These are phyloP conservation scores for Crithidia acanthocephali DNA, from an alignment of 208 protist genomes.

Conservation along the genomic window DNA sequence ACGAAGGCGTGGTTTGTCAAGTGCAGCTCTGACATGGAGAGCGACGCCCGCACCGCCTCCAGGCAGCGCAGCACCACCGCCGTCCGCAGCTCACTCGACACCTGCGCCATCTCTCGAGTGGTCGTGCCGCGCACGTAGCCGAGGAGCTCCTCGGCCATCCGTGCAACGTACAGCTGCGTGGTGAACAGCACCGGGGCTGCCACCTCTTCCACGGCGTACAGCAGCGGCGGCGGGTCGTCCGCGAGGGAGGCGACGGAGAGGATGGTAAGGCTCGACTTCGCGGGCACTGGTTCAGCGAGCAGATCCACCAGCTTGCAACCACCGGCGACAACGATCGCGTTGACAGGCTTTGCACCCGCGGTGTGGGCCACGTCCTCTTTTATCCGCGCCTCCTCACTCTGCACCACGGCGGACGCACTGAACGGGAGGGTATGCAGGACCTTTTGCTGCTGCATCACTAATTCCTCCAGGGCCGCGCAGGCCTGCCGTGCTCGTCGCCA, in stretches of 20 bases:
- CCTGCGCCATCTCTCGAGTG: slow-evolving; percentile 6
- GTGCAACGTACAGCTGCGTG: slow-evolving; percentile 63
- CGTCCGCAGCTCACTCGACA: slow-evolving; percentile 4
- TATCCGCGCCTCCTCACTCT: slow-evolving; percentile 21
- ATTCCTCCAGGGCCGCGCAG: slow-evolving; percentile 26
- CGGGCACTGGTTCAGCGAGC: slow-evolving; percentile 13
- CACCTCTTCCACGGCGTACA: slow-evolving; percentile 48
- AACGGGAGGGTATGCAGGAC: slow-evolving; percentile 27
- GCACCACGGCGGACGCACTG: slow-evolving; percentile 19
- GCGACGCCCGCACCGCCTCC: slow-evolving; percentile 24
- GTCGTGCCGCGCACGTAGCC: slow-evolving; percentile 29
- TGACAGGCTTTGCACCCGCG: slow-evolving; percentile 12
- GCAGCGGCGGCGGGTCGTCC: neutral
- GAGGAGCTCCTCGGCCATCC: slow-evolving; percentile 63
- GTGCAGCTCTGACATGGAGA: slow-evolving; percentile 36
- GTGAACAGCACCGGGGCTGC: slow-evolving; percentile 62
- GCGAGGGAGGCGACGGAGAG: neutral
- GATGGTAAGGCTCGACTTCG: neutral
- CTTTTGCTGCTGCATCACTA: slow-evolving; percentile 33
- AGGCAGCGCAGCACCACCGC: slow-evolving; percentile 16
- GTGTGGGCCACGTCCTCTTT: slow-evolving; percentile 20
- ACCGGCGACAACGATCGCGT: slow-evolving; percentile 20
- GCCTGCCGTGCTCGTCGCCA: slow-evolving; percentile 16
- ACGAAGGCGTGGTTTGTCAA: no score
- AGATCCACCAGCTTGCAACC: slow-evolving; percentile 28